Base-by-base conservation (phyloP, 2,329 filamentous ascomycete genomes). In the Cryphonectria parasitica region DNA sequence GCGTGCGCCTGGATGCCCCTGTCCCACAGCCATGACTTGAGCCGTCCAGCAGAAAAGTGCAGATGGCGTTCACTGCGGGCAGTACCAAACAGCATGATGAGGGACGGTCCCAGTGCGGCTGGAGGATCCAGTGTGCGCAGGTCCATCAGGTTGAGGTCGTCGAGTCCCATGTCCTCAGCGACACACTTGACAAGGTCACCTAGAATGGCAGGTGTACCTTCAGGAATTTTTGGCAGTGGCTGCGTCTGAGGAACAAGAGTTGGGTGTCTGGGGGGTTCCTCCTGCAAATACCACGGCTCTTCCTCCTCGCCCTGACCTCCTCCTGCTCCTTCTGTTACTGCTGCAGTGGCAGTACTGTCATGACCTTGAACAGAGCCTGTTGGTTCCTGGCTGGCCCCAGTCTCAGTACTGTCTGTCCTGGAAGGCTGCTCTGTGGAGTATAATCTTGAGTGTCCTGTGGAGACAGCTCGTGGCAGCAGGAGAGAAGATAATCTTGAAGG, bases 41-140 rank as follows among this genome's bases (percentile, higher is more conserved):
- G 87, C n/a, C 94, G 89, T 77, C 97, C 94, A 0, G 95, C 94
- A 0, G 93, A 93, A 31, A 97, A 91, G 77, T 97, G 95, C 49
- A 99, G 84, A 82, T 99, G 96, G 67, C 95, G 94, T 80, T 98
- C 93, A 76, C 93, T 97, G 71, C 96, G 91, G 19, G 95, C 93
- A 11, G 94, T 97, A 56, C 92, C 94, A 74, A 99, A 89, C 41
- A 99, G 82, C 96, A 98, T 98, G 68, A 99, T 87, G 39, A 98
- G 86, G 76, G 95, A 95, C 1, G 93, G 89, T 1, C 96, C 96
- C 1, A 99, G 86, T 0, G 95, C 95, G 0, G 95, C 91, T 0
- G 95, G 92, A 0, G 95, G 94, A 75, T 98, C 92, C 65, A 98
- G 86, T 52, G 88, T 83, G 69, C 96, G 93, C 43, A 99, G 85